Base-by-base conservation (phyloP, 1,139 yeast genomes). In the Hemisphaericaspora subhashii region DNA sequence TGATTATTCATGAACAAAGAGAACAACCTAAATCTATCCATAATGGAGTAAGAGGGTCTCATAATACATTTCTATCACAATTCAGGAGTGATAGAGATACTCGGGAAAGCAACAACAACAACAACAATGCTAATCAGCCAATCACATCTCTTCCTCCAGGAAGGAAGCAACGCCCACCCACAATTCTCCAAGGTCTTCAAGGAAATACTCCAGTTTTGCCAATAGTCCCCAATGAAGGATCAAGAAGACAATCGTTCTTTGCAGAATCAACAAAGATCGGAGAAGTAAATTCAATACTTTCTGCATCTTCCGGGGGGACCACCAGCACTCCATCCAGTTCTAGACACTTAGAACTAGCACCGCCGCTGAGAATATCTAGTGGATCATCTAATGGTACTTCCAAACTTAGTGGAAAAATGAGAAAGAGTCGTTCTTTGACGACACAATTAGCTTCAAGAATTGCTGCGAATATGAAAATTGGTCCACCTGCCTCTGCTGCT, bases 181-280 rank as follows among this genome's bases (percentile, higher is more conserved):
- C 25, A 3, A 23, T 11, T 10, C 20, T 29, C 18, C 14, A 2
- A 13, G 4, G 15, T n/a, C 4, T 24, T 5, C 22, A 11, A 29
- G 15, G 4, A 11, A 18, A 6, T 3, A 4, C 17, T 11, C 29
- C 23, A 5, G 3, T 13, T 14, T 22, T 29, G 2, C 31, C n/a
- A n/a, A n/a, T 5, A 5, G 23, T n/a, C 5, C 17, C n/a, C 5
- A 33, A 18, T 5, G 20, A n/a, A n/a, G 24, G 24, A 5, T 26
- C 23, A 14, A 36, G n/a, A n/a, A n/a, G 31, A 22, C 36, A 34
- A n/a, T 43, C 46, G 4, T 48, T 48, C 28, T 45, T 45, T 39
- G 51, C 50, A 3, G 52, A 48, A 30, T 46, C 52, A 7, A 48
- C 51, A 3, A 47, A 45, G 13, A 41, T 48, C 7, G 41, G 42